A percentile compares a stretch with the other conserved stretches of the same genome.
Evolutionary conservation across 2,329 filamentous ascomycete genomes (phyloP).

Genomic region (Conoideocrella luteorostrata): DNA sequence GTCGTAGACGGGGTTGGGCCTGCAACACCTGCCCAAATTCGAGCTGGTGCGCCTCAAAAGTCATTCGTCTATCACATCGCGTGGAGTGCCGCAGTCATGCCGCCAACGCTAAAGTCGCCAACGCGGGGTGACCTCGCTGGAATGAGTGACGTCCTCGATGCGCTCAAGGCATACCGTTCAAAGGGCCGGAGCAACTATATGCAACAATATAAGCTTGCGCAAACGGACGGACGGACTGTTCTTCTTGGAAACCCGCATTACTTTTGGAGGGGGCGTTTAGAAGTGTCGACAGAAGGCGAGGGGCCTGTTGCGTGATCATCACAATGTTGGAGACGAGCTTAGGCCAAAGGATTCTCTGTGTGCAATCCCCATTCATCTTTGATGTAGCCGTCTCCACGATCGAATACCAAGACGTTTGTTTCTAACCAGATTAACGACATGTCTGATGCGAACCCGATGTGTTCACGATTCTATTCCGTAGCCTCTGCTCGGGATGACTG

Average conservation of each 20-base stretch:
- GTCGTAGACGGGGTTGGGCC: conserved; percentile 36
- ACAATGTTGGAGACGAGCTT: conserved; percentile 1
- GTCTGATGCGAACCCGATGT: too few relatives aligned
- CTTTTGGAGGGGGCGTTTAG: conserved; percentile 34
- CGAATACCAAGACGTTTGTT: too few relatives aligned
- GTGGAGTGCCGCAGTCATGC: conserved; percentile 44
- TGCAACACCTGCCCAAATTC: conserved; percentile 41
- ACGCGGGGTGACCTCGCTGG: conserved; percentile 20
- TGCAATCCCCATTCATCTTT: too few relatives aligned
- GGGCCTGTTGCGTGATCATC: not conserved
- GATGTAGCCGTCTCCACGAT: too few relatives aligned
- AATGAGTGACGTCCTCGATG: conserved; percentile 39
- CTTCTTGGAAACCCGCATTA: conserved; percentile 21
- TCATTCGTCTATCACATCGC: conserved; percentile 43
- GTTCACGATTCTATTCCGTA: too few relatives aligned
- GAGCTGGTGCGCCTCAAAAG: conserved; percentile 40
- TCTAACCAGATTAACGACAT: too few relatives aligned
- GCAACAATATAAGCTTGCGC: conserved; percentile 12
- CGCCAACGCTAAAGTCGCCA: conserved; percentile 23
- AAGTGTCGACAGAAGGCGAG: conserved; percentile 20
- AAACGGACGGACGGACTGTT: conserved; percentile 6
- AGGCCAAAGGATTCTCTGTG: too few relatives aligned
- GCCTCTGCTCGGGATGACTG: too few relatives aligned
- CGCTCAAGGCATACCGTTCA: conserved; percentile 33
- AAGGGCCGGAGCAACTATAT: conserved; percentile 24